Evolutionary conservation across 2,329 filamentous ascomycete genomes (phyloP), one percentile per base, ranked within the genome.

Genomic region (Alternaria solani): DNA sequence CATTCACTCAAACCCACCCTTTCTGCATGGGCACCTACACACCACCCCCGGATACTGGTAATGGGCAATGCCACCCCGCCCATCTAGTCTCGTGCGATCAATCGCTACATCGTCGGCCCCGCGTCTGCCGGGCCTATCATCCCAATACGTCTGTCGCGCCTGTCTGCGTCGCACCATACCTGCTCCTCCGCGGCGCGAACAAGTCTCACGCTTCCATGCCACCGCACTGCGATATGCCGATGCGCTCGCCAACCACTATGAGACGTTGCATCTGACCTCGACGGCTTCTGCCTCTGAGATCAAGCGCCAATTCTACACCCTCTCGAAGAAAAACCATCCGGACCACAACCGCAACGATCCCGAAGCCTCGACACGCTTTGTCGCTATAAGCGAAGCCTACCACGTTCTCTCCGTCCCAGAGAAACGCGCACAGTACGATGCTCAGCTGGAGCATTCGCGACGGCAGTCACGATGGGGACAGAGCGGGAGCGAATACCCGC

Each of bases 301-400:
- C 63, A 98, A 98, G 80, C 94, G 91, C 90, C 81, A 87, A 76
- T 99, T 97, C 86, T 98, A 97, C 85, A 81, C 86, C 62, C 91
- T 98, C 77, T 97, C 93, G 74, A 96, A 97, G 81, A 82, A 86
- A 55, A 90, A 97, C 85, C 95, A 99, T 80, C 95, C 95, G 1
- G 95, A 99, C 84, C 88, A 89, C 76, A 96, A 98, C 83, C 92
- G 86, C 61, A 75, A 86, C 69, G 90, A 97, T 79, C 90, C 91
- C 5, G 76, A 81, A 59, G 91, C 94, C 63, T 84, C 89, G 4
- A 81, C 87, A 59, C 91, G 89, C 75, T 99, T 97, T 84, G 88
- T 93, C 78, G 86, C 88, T 69, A 90, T 97, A 76, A 91, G 88
- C 75, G 91, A 95, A 76, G 93, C 94, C 68, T 97, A 97, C 83